Evolutionary conservation across 352 stramenopile species (phyloP).

Genomic region (Phytophthora sp.): DNA sequence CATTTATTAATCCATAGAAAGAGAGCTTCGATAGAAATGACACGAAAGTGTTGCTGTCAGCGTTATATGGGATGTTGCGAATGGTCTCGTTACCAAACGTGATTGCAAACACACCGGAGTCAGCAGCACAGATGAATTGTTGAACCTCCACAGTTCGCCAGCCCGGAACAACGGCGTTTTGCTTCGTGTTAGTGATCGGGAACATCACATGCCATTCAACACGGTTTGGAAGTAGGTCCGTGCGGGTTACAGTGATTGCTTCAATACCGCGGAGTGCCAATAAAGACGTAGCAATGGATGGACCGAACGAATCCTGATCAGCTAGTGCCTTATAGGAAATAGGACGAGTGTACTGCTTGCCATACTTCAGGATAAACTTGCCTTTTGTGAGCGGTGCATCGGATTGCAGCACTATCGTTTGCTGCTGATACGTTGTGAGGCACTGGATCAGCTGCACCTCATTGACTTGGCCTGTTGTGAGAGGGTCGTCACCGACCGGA

Average conservation of each 20-base stretch:
- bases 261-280: conserved; percentile 44
- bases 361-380: conserved; percentile 68
- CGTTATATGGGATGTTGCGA: conserved; percentile 60
- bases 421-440: conserved; percentile 62
- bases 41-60: conserved; percentile 62
- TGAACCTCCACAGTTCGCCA: conserved; percentile 78
- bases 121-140: conserved; percentile 79
- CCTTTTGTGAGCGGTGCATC: conserved; percentile 54
- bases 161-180: conserved; percentile 52
- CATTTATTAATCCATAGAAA: conserved; percentile 51
- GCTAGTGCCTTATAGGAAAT: conserved; percentile 63
- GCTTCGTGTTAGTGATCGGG: conserved; percentile 44
- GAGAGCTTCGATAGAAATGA: conserved; percentile 45
- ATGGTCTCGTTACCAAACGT: conserved; percentile 65
- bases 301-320: conserved; percentile 48
- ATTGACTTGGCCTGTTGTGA: conserved; percentile 61
- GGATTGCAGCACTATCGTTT: conserved; percentile 53
- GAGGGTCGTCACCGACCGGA: conserved; percentile 68
- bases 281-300: conserved; percentile 58
- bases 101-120: conserved; percentile 60
- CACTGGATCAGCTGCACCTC: conserved; percentile 72
- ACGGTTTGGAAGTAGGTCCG: conserved; percentile 33
- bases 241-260: conserved; percentile 43
- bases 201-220: conserved; percentile 64
- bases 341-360: conserved; percentile 66